A percentile compares a stretch with the other conserved stretches of the same genome.
These are phyloP conservation scores for Helicostylum pulchrum DNA, from an alignment of 192 early-diverging fungal genomes.

Conservation along the genomic window DNA sequence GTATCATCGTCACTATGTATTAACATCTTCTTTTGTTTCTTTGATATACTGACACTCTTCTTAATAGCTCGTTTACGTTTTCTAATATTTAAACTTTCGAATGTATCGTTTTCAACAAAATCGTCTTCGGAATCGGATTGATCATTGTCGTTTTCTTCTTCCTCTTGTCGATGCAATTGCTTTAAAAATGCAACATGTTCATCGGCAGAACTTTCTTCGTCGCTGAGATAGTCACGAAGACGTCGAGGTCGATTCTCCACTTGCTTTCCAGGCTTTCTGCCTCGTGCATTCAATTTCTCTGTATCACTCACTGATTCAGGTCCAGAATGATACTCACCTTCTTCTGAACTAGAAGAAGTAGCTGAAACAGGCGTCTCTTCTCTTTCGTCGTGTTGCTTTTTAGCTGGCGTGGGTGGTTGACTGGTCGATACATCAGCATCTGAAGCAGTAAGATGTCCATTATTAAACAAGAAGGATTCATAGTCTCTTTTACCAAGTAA, in stretches of 20 bases:
- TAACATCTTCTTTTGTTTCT: slow-evolving; percentile 6
- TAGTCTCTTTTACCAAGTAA: too few relatives aligned
- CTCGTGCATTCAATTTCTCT: not conserved
- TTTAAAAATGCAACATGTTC: slow-evolving; percentile 45
- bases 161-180: slow-evolving; percentile 42
- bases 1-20: slow-evolving; percentile 6
- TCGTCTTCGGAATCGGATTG: slow-evolving; percentile 6
- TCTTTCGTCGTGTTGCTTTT: not conserved
- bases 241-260: slow-evolving; percentile 31
- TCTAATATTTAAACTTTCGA: not conserved
- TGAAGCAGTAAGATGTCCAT: not conserved
- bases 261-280: not conserved
- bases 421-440: too few relatives aligned
- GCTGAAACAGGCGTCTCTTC: not conserved
- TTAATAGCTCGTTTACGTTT: slow-evolving; percentile 5
- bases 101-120: slow-evolving; percentile 22
- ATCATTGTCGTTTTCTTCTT: slow-evolving; percentile 10
- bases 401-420: not conserved
- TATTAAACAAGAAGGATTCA: too few relatives aligned
- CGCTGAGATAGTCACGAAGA: slow-evolving; percentile 48
- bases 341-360: slow-evolving; percentile 23
- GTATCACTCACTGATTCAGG: slow-evolving; percentile 21
- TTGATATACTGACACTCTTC: not conserved
- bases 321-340: slow-evolving; percentile 32
- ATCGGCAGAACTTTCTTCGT: slow-evolving; percentile 40